These are phyloP conservation scores for Hymenoscyphus infarciens DNA, from an alignment of 2,329 filamentous ascomycete species.

Conservation along the genomic window DNA sequence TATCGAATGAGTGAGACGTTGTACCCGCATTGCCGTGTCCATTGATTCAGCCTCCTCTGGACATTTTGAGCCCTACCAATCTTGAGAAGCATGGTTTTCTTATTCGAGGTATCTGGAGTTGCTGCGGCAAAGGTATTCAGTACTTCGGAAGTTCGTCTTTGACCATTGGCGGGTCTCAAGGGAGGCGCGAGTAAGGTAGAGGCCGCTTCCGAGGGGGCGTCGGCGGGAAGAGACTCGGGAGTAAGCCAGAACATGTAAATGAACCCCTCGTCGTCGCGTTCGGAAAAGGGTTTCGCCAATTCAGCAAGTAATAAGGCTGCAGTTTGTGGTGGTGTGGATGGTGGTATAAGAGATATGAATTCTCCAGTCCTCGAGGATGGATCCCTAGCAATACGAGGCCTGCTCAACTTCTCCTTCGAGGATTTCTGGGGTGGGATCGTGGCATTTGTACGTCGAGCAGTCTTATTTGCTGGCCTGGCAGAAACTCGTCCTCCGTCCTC, in stretches of 20 bases:
- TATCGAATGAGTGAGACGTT: constrained; percentile 83
- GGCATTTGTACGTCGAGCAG: constrained; percentile 12
- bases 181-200: constrained; percentile 56
- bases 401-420: constrained; percentile 19
- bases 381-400: constrained; percentile 29
- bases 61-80: constrained; percentile 75
- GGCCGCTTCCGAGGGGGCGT: constrained; percentile 55
- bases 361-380: constrained; percentile 38
- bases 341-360: constrained; percentile 67
- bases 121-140: constrained; percentile 47
- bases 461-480: constrained; percentile 27
- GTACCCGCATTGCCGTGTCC: constrained; percentile 90
- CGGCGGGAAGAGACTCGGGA: constrained; percentile 53
- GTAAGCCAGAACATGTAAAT: constrained; percentile 99
- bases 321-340: constrained; percentile 61
- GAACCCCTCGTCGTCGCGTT: constrained; percentile 77
- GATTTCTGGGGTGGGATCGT: constrained; percentile 9
- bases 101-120: constrained; percentile 30
- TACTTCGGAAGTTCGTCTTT: constrained; percentile 51
- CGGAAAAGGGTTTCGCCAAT: constrained; percentile 70
- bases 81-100: constrained; percentile 64
- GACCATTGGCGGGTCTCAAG: constrained; percentile 35
- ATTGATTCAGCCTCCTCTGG: constrained; percentile 85
- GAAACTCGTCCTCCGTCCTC: constrained; percentile 25
- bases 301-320: constrained; percentile 71